Percentiles rank a stretch among this genome's conserved stretches.
Conservation (phyloP, 225 moss, liverwort and hornwort genomes). For the Anthoceros angustus region DNA sequence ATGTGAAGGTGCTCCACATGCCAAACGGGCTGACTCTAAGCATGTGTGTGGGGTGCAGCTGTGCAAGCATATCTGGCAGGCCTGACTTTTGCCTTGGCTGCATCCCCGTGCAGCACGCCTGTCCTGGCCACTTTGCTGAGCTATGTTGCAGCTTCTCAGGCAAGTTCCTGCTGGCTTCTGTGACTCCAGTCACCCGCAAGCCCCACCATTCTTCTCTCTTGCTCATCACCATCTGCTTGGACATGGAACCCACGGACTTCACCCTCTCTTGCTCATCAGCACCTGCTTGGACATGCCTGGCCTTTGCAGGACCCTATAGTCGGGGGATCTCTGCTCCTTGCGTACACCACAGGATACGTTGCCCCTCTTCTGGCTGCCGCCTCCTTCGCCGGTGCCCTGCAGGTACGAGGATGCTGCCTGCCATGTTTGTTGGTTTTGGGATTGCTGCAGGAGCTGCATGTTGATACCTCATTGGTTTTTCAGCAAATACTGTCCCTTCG, state of each 20-base stretch:
- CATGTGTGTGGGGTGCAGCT: conserved; percentile 24
- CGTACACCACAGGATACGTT: conserved; percentile 95
- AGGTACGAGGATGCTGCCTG: conserved; percentile 25
- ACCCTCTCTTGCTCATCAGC: too few species aligned
- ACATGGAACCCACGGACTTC: too few species aligned
- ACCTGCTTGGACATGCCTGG: not conserved
- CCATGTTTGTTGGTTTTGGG: not conserved
- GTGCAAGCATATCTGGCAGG: conserved; percentile 95
- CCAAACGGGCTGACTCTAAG: not conserved
- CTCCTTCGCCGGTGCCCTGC: conserved; percentile 92
- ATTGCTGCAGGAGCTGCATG: not conserved
- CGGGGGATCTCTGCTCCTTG: conserved; percentile 80
- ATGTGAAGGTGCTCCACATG: not conserved
- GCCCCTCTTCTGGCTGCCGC: conserved; percentile 79
- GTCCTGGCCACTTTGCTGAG: conserved; percentile 86
- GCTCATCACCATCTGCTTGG: not conserved
- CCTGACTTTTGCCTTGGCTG: conserved; percentile 91
- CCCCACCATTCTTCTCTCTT: not conserved
- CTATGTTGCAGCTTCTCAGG: conserved; percentile 92
- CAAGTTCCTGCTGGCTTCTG: not conserved
- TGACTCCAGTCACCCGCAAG: not conserved
- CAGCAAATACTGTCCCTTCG: conserved; percentile 98
- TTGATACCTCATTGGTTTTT: conserved; percentile 11
- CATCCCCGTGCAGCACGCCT: conserved; percentile 99
- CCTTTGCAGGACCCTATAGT: conserved; percentile 66